phyloP scores from a whole-genome alignment of 2,329 filamentous ascomycete genomes.

The Nemania diffusa region DNA sequence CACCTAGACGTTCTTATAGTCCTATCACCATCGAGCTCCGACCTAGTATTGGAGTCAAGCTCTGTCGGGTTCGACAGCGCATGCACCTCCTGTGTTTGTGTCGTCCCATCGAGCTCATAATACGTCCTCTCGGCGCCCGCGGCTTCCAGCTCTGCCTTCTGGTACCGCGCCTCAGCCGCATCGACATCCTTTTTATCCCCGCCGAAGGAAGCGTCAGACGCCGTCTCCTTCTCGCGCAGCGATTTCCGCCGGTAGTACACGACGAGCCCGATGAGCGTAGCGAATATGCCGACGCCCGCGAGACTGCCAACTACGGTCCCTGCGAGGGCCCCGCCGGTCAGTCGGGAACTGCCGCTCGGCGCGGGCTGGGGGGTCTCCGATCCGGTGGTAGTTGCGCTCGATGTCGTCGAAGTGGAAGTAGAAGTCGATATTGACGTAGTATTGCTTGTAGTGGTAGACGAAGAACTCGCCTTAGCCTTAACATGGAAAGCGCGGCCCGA shows the following conservation, averaged over 20 bases:
- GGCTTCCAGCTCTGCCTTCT: slow-evolving; percentile 12
- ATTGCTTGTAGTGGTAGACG: not conserved
- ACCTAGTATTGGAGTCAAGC: slow-evolving; percentile 11
- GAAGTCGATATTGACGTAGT: not conserved
- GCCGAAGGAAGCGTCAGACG: not conserved
- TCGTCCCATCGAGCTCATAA: slow-evolving; percentile 19
- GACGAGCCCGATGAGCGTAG: slow-evolving; percentile 1
- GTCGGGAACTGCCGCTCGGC: not conserved
- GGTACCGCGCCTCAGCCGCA: not conserved
- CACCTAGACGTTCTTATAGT: not conserved
- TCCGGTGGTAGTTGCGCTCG: not conserved
- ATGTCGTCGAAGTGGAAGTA: not conserved
- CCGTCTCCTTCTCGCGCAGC: not conserved
- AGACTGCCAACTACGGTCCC: slow-evolving; percentile 7
- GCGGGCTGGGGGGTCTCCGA: not conserved
- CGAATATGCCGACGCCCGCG: slow-evolving; percentile 3
- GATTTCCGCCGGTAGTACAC: slow-evolving; percentile 20
- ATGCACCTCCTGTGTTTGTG: not conserved
- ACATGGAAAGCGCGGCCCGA: slow-evolving; percentile 17
- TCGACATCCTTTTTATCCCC: not conserved
- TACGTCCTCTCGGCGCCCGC: not conserved
- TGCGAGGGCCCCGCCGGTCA: slow-evolving; percentile 9
- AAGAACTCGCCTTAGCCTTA: not conserved
- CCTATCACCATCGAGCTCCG: not conserved
- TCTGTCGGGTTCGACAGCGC: not conserved